phyloP scores from a whole-genome alignment of 352 stramenopile species.

The Phytophthora citricola region DNA sequence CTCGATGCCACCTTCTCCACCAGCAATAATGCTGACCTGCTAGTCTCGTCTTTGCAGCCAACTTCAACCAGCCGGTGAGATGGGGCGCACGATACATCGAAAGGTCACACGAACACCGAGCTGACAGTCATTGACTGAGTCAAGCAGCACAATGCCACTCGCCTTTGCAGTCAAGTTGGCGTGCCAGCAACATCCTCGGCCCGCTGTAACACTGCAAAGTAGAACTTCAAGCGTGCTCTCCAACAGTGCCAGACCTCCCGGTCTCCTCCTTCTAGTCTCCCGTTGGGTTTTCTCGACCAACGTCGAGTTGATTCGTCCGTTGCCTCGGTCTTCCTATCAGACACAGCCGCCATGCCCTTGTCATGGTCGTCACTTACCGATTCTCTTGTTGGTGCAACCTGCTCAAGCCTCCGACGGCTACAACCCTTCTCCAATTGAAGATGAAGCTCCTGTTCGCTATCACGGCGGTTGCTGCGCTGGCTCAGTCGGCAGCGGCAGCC shows the following conservation, averaged over 20 bases:
- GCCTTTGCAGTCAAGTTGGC: neutral
- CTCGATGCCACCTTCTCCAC: too few species aligned
- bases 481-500: constrained; percentile 1
- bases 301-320: constrained; percentile 5
- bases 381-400: constrained; percentile 22
- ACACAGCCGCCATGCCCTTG: neutral
- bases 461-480: constrained; percentile 6
- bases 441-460: constrained; percentile 35
- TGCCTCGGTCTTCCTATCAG: neutral
- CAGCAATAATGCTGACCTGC: too few species aligned
- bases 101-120: constrained; percentile 8
- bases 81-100: constrained; percentile 6
- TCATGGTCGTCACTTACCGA: constrained; percentile 18
- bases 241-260: neutral
- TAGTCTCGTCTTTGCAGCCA: too few species aligned
- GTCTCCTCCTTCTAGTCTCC: neutral
- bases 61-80: constrained; percentile 19
- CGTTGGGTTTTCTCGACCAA: constrained; percentile 4
- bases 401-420: constrained; percentile 7
- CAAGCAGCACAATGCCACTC: neutral
- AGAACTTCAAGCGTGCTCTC: constrained; percentile 5
- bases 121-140: neutral
- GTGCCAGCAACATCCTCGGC: neutral
- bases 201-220: neutral
- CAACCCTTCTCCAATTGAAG: constrained; percentile 9